Base-by-base conservation (phyloP, 495 filamentous ascomycete genomes). In the Xeromyces bisporus region DNA sequence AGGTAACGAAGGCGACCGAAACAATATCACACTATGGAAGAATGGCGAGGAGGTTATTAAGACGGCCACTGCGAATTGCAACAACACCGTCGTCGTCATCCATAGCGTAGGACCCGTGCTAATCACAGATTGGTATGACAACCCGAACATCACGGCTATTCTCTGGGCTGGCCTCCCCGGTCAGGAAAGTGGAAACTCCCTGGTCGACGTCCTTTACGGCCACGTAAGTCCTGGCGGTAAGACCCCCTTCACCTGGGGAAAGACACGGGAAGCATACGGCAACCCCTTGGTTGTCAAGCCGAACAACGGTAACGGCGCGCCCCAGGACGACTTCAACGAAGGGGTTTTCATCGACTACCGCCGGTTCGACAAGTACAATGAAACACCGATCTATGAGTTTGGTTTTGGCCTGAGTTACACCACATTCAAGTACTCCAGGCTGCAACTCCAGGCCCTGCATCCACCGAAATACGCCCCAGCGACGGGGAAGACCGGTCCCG, bases 271-370 rank as follows among this genome's bases (percentile, higher is more conserved):
- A 38, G 70, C 78, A 32, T 97, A 82, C 39, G 84, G 84, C 20
- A 60, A 67, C 14, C 69, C 84, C 37, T 45, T 94, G 6, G 53
- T 92, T 20, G 84, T 83, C 41, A 49, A 69, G 36, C 68, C 78
- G 15, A 87, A 87, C 54, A 75, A 80, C 30, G 77, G 73, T 28
- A 46, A 62, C 11, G 64, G 40, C 14, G 66, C 76, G 13, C 85
- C 85, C 3, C 89, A 97, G 53, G 55, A 75, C 16, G 63, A 87
- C 51, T 93, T 86, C 51, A 63, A 62, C 15, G 86, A 94, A 43
- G 87, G 87, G 21, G 64, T 77, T 16, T 89, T 92, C 56, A 91
- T 93, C 51, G 89, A 97, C 55, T 97, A 97, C 55, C 80, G 89
- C 32, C 60, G 73, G 34, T 80, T 97, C 28, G 89, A 97, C 62